These are phyloP conservation scores for Neurospora sp. DNA, from an alignment of 495 filamentous ascomycete genomes.

Conservation along the genomic window DNA sequence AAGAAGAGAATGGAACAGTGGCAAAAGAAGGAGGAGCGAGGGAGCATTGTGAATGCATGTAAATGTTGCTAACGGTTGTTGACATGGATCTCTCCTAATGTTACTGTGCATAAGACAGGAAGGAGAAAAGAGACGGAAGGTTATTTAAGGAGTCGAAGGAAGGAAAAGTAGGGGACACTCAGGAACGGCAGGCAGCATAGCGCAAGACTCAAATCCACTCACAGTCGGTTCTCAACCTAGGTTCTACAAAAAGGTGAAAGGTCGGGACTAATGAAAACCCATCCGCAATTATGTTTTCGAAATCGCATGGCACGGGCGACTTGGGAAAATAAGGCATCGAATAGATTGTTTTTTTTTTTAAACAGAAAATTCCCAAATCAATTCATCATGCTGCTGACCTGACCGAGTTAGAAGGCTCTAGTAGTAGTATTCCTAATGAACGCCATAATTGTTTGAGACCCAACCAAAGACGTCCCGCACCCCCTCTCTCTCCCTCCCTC, in stretches of 20 bases:
- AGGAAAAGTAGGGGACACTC: background rate
- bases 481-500: background rate
- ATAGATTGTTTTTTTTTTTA: background rate
- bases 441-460: background rate
- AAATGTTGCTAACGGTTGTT: background rate
- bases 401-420: background rate
- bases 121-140: background rate
- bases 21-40: background rate
- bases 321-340: background rate
- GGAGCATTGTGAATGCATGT: background rate
- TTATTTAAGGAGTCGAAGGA: background rate
- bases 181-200: background rate
- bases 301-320: background rate
- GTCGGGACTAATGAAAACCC: background rate
- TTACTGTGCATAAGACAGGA: background rate
- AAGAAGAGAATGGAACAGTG: background rate
- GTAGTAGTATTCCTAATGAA: background rate
- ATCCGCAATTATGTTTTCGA: background rate
- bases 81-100: background rate
- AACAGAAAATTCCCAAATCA: background rate
- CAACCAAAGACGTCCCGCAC: background rate
- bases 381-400: background rate
- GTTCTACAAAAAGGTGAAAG: background rate
- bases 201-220: background rate
- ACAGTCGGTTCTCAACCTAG: background rate